Conservation (phyloP, 2,329 filamentous ascomycete species). For the Beauveria medogensis region DNA sequence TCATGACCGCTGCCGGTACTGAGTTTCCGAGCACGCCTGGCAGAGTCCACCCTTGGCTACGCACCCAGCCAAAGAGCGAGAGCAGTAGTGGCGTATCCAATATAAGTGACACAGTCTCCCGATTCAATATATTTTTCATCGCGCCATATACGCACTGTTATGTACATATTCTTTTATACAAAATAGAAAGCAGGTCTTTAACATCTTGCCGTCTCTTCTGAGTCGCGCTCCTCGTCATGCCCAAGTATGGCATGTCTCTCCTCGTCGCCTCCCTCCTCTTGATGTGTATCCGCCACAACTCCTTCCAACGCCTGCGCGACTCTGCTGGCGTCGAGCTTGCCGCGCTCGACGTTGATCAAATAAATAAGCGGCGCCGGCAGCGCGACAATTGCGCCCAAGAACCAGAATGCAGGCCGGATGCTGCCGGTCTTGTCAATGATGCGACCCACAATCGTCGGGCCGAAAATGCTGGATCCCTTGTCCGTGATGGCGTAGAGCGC, state of each 20-base stretch:
- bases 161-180: neutral
- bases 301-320: conserved; percentile 54
- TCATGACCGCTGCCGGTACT: too few relatives aligned
- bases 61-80: conserved; percentile 9
- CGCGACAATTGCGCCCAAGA: conserved; percentile 76
- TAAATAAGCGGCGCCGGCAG: conserved; percentile 78
- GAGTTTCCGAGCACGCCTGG: too few relatives aligned
- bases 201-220: conserved; percentile 1
- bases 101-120: neutral
- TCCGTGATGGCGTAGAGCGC: conserved; percentile 96
- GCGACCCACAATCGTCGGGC: conserved; percentile 83
- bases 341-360: conserved; percentile 75
- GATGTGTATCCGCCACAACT: conserved; percentile 28
- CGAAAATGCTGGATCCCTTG: conserved; percentile 90
- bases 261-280: conserved; percentile 13
- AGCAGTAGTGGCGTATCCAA: neutral
- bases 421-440: conserved; percentile 81
- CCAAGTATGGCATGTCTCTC: conserved; percentile 23
- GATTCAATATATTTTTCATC: neutral
- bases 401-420: conserved; percentile 84
- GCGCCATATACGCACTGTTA: neutral
- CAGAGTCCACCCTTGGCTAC: neutral
- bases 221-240: conserved; percentile 16
- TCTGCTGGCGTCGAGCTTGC: conserved; percentile 58
- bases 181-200: neutral